Base-by-base conservation (phyloP, 306 rosid genomes). In the Carpinus fangiana region DNA sequence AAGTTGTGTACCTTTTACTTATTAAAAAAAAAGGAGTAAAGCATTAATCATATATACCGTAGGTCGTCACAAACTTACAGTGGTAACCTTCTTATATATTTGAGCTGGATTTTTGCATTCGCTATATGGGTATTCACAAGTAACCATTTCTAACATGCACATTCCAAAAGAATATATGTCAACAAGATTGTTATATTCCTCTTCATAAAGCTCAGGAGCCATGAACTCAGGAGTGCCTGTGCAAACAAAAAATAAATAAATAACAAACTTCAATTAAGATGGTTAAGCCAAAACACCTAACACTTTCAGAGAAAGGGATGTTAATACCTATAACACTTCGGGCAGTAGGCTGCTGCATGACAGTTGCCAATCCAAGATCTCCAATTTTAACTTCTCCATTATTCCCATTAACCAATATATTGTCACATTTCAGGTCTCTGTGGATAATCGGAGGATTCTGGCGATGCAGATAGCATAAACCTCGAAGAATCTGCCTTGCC, bases 191-290 rank as follows among this genome's bases (percentile, higher is more conserved):
- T 91, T 86, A 50, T 95, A 95, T 69, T 95, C 95, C 79, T 92
- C 98, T 1, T 95, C 98, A 41, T 95, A 95, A 71, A 95, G 98
- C 88, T 95, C 98, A 0, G 98, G 98, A 55, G 97, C 98, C 98
- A 94, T 94, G 83, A 94, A 94, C 78, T 94, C 98, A 0, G 97
- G 98, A 18, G 98, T 92, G 56, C 98, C 96, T 92, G 86, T n/a
- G 48, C 76, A 72, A 23, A 61, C 76, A 72, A 23, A 61, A 79
- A 70, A 3, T 56, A 34, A 43, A 74, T 1, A 45, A 26, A 72
- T 31, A 55, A 57, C 28, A 23, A 64, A 17, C 72, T 21, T 60
- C 78, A 59, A 46, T 36, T 52, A 41, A 79, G 57, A 53, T 41
- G 54, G 46, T 76, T 60, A 14, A 74, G 71, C 48, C 23, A 21